Base-by-base conservation (phyloP, 2,329 filamentous ascomycete genomes). In the Coleophoma eucalyptorum region DNA sequence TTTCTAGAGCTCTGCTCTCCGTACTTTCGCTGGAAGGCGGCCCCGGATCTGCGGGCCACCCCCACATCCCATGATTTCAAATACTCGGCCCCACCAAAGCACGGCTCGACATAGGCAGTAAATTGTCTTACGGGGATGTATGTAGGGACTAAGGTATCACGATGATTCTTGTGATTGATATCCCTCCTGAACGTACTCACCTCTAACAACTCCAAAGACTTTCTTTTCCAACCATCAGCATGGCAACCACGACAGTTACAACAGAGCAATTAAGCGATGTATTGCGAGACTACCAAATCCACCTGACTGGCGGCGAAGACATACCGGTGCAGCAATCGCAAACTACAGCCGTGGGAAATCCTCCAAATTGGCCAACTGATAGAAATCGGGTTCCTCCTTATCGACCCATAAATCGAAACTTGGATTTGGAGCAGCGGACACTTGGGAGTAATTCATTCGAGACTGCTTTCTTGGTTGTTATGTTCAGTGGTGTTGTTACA, bases 401-500 rank as follows among this genome's bases (percentile, higher is more conserved):
- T 55, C 66, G 76, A 12, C 75, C 75, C 0, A 61, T 74, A 1
- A 74, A 78, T 49, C 67, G 63, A 3, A 58, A 72, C 35, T 60
- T 76, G 6, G 69, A 75, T 53, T 63, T 68, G 45, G 64, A 59
- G 3, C 63, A 72, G 46, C 60, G 77, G n/a, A 65, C 73, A 3
- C 69, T 69, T 0, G 76, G 73, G 37, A 61, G 60, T n/a, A 77
- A 72, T 57, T 56, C 55, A 1, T 63, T 67, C 5, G 78, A 80
- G 59, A 62, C 63, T 40, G 67, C 66, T 6, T 79, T 81, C 57
- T 67, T 81, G 16, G 61, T 66, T 18, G 62, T 74, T 0, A 80
- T 80, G 76, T 75, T 79, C 54, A 69, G 68, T 26, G 77, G 72
- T 5, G 69, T 75, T 12, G 67, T 66, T 55, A 58, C 72, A 43